These are phyloP conservation scores for Fonsecaea nubica DNA, from an alignment of 2,329 filamentous ascomycete genomes.

Conservation along the genomic window DNA sequence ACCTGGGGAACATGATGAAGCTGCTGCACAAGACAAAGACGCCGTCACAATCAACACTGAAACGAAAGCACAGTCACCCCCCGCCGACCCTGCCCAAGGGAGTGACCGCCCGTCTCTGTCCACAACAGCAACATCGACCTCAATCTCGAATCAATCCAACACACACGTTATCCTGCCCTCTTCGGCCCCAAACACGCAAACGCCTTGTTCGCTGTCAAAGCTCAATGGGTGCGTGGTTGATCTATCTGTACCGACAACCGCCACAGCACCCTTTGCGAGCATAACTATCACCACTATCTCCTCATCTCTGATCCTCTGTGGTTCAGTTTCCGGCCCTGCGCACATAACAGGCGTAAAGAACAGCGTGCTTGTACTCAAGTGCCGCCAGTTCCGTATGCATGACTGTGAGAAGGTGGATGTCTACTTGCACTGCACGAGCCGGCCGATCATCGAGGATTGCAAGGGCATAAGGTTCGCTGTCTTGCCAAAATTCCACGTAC, in stretches of 20 bases:
- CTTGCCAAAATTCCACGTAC: conserved; percentile 60
- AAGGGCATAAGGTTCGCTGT: conserved; percentile 77
- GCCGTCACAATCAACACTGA: background rate
- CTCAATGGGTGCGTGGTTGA: conserved; percentile 77
- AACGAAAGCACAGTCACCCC: conserved; percentile 29
- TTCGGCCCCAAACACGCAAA: conserved; percentile 72
- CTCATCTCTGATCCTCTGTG: conserved; percentile 75
- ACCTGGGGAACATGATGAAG: conserved; percentile 45
- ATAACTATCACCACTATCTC: conserved; percentile 72
- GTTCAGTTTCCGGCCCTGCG: conserved; percentile 77
- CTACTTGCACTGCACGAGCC: conserved; percentile 80
- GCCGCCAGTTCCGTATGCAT: conserved; percentile 92
- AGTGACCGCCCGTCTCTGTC: conserved; percentile 65
- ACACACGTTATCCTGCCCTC: conserved; percentile 78
- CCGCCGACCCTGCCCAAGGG: conserved; percentile 43
- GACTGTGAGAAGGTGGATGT: conserved; percentile 80
- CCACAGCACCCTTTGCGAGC: conserved; percentile 68
- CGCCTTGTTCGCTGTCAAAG: conserved; percentile 74
- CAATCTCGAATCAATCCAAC: conserved; percentile 70
- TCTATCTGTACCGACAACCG: conserved; percentile 68
- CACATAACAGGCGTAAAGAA: conserved; percentile 79
- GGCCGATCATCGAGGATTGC: conserved; percentile 95
- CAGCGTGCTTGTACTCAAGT: conserved; percentile 74
- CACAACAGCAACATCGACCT: conserved; percentile 63
- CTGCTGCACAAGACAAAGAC: conserved; percentile 11